Conservation (phyloP, 805 yeast genomes). For the Allodekkera sacchari region DNA sequence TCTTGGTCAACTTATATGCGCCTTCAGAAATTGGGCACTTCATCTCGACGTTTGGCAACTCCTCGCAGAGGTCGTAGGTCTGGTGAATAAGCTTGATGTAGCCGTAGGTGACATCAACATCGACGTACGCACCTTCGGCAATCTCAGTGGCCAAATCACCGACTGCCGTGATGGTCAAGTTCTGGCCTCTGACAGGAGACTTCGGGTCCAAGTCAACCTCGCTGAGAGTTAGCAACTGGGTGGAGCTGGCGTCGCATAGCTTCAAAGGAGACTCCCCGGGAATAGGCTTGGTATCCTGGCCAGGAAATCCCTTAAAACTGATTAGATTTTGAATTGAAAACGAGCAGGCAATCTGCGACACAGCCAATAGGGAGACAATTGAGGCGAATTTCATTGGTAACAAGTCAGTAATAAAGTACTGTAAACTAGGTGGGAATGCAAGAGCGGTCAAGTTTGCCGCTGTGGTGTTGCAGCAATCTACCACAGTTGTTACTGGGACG, state of each 20-base stretch:
- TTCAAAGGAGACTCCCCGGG: slow-evolving; percentile 87
- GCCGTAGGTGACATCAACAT: slow-evolving; percentile 88
- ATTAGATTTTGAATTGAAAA: too few species aligned
- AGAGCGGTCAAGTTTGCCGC: too few species aligned
- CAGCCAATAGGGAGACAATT: too few species aligned
- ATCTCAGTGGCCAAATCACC: slow-evolving; percentile 53
- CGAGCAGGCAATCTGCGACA: too few species aligned
- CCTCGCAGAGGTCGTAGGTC: slow-evolving; percentile 90
- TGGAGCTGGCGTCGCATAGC: slow-evolving; percentile 58
- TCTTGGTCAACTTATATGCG: slow-evolving; percentile 51
- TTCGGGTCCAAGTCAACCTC: slow-evolving; percentile 63
- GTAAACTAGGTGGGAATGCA: too few species aligned
- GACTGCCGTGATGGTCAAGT: slow-evolving; percentile 68
- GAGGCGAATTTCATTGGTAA: too few species aligned
- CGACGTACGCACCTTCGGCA: slow-evolving; percentile 86
- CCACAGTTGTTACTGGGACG: too few species aligned
- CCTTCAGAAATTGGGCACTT: slow-evolving; percentile 80
- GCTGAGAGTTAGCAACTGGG: slow-evolving; percentile 58
- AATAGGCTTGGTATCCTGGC: slow-evolving; percentile 68
- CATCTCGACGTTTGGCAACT: slow-evolving; percentile 73
- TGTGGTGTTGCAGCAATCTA: too few species aligned
- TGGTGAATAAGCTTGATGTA: slow-evolving; percentile 81
- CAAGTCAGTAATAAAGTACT: too few species aligned
- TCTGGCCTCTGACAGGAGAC: slow-evolving; percentile 83
- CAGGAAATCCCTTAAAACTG: too few species aligned